Percentiles rank a stretch among this genome's conserved stretches.
Conservation (phyloP, 306 rosid genomes). For the Ziziphus jujuba region DNA sequence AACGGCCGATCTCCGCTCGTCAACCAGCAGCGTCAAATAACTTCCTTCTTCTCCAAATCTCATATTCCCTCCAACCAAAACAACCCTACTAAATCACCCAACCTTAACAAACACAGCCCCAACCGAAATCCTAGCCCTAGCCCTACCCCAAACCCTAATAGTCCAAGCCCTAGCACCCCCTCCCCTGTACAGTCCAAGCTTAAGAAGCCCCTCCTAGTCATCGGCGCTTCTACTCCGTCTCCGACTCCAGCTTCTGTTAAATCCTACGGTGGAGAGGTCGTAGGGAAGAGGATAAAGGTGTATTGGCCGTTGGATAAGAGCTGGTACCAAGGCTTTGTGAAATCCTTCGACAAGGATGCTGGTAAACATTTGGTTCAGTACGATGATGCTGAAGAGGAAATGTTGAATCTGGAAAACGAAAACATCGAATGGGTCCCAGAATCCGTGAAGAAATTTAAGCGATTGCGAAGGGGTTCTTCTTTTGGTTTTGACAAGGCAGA, state of each 20-base stretch:
- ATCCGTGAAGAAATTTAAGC: slow-evolving; percentile 37
- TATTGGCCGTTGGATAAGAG: slow-evolving; percentile 75
- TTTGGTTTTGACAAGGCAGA: slow-evolving; percentile 4
- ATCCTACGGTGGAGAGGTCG: slow-evolving; percentile 39
- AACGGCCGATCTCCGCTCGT: slow-evolving; percentile 79
- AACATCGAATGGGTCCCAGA: slow-evolving; percentile 63
- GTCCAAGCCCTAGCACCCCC: slow-evolving; percentile 43
- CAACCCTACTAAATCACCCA: slow-evolving; percentile 21
- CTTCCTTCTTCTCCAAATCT: slow-evolving; percentile 78
- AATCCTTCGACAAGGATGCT: slow-evolving; percentile 38
- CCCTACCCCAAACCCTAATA: slow-evolving; percentile 21
- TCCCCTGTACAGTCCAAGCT: slow-evolving; percentile 58
- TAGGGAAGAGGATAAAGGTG: slow-evolving; percentile 73
- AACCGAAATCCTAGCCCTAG: slow-evolving; percentile 10
- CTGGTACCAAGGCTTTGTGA: slow-evolving; percentile 82
- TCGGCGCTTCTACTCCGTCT: slow-evolving; percentile 41
- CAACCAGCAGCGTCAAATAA: slow-evolving; percentile 81
- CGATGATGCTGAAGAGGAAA: slow-evolving; percentile 76
- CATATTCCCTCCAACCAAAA: slow-evolving; percentile 25
- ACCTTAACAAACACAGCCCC: not conserved
- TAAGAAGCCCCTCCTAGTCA: slow-evolving; percentile 50
- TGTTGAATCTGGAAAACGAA: slow-evolving; percentile 55
- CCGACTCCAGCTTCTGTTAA: slow-evolving; percentile 13
- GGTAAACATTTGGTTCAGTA: slow-evolving; percentile 63
- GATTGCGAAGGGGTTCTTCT: slow-evolving; percentile 45